These are phyloP conservation scores for Paraurostyla sp. DNA, from an alignment of 73 alveolate species.

Conservation along the genomic window DNA sequence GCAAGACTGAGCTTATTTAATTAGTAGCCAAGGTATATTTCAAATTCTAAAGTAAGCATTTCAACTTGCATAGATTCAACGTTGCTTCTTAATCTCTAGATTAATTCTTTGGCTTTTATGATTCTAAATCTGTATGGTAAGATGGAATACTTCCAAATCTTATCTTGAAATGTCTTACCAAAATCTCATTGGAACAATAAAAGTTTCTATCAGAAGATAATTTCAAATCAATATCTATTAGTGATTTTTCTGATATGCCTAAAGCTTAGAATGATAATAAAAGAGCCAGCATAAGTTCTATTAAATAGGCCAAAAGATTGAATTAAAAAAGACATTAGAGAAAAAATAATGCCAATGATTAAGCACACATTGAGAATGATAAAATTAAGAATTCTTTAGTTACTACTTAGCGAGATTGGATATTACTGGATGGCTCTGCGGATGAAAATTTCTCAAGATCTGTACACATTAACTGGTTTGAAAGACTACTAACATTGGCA, in stretches of 20 bases:
- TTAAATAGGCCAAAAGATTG: not conserved
- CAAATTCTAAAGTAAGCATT: not conserved
- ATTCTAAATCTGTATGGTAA: slow-evolving; percentile 22
- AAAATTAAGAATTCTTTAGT: not conserved
- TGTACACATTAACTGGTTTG: slow-evolving; percentile 36
- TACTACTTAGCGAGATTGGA: slow-evolving; percentile 62
- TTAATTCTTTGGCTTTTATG: slow-evolving; percentile 31
- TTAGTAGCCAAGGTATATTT: slow-evolving; percentile 7
- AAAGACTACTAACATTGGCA: slow-evolving; percentile 31
- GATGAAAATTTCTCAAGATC: not conserved
- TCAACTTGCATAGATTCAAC: slow-evolving; percentile 43
- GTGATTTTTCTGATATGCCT: no score
- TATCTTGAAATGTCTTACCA: slow-evolving; percentile 39
- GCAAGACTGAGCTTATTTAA: slow-evolving; percentile 52
- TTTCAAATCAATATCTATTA: not conserved
- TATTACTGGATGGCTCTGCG: slow-evolving; percentile 56
- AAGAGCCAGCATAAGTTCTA: not conserved
- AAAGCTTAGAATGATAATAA: not conserved
- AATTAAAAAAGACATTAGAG: not conserved
- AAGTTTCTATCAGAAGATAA: slow-evolving; percentile 3
- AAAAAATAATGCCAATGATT: not conserved
- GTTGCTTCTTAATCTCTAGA: slow-evolving; percentile 24
- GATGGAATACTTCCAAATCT: slow-evolving; percentile 42
- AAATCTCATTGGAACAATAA: not conserved
- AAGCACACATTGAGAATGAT: not conserved